These are phyloP conservation scores for Flaveria bidentis DNA, from an alignment of 129 eudicot genomes.

Conservation along the genomic window DNA sequence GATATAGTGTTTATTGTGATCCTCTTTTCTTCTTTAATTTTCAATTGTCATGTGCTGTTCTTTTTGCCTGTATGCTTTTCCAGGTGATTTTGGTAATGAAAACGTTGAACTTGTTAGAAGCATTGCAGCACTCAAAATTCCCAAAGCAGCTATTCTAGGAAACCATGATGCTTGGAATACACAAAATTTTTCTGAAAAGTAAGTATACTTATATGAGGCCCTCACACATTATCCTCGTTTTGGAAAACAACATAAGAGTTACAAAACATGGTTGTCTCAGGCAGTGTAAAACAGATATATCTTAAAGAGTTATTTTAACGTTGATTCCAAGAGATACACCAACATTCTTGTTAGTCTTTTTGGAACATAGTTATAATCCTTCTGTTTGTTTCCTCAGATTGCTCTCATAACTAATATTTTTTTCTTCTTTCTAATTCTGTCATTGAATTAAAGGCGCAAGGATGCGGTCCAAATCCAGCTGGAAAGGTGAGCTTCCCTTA, in stretches of 20 bases:
- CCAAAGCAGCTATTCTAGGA: conserved; percentile 82
- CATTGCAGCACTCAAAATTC: conserved; percentile 63
- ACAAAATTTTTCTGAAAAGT: conserved; percentile 58
- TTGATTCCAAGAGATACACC: too few species aligned
- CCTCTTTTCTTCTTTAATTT: conserved; percentile 22
- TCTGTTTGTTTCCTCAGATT: conserved; percentile 17
- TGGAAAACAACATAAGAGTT: too few species aligned
- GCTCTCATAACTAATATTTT: conserved; percentile 11
- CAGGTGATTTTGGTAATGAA: conserved; percentile 96
- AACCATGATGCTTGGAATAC: conserved; percentile 94
- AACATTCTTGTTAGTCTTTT: too few species aligned
- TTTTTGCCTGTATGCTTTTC: conserved; percentile 14
- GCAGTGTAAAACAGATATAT: too few species aligned
- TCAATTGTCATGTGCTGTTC: conserved; percentile 21
- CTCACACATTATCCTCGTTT: too few species aligned
- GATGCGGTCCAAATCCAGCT: conserved; percentile 91
- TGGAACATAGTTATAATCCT: neutral
- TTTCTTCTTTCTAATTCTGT: conserved; percentile 17
- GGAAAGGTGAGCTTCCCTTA: conserved; percentile 62
- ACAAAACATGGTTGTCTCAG: too few species aligned
- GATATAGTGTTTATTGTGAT: neutral
- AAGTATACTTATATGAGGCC: conserved; percentile 26
- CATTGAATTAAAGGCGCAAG: conserved; percentile 57
- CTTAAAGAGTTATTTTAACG: too few species aligned
- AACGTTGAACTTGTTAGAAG: conserved; percentile 79